Percentiles rank a stretch among this genome's conserved stretches.
phyloP scores from a whole-genome alignment of 306 rosid species.

The cucumber (Cucumis sativus) region Cucumber_9930_V3 NC_026661.2:10691001-10691500 shows the following conservation, averaged over 20 bases:
- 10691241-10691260: neutral
- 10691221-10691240: neutral
- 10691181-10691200: neutral
- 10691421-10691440: neutral
- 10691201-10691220: neutral
- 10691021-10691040: neutral
- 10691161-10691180: neutral
- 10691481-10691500: neutral
- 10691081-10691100: neutral
- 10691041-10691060: neutral
- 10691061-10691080: neutral
- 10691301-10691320: slow-evolving; percentile 10
- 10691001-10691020: neutral
- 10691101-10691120: neutral
- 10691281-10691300: neutral
- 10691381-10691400: slow-evolving; percentile 87
- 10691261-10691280: neutral
- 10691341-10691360: slow-evolving; percentile 74
- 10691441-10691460: neutral
- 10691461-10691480: neutral
- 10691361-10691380: slow-evolving; percentile 89
- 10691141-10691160: neutral
- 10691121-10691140: neutral
- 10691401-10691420: slow-evolving; percentile 32
- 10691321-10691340: slow-evolving; percentile 86